Conservation (phyloP, 306 rosid species). For the Cyclanthera cordifolia region DNA sequence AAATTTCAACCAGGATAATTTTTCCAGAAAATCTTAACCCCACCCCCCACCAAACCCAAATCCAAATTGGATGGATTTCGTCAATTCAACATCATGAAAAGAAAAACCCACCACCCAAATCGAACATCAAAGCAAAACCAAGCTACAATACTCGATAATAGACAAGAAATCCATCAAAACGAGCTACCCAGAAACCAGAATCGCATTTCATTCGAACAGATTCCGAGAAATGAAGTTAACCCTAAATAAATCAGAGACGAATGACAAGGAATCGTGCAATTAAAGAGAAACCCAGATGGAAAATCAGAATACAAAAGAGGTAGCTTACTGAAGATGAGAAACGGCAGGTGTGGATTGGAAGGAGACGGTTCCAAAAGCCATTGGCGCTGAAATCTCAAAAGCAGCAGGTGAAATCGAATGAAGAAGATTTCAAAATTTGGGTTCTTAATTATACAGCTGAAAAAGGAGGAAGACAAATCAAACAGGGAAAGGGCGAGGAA, state of each 20-base stretch:
- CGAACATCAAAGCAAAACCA: neutral
- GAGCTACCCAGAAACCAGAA: neutral
- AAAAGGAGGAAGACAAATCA: neutral
- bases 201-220: too few species aligned
- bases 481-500: neutral
- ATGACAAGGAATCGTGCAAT: neutral
- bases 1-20: neutral
- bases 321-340: constrained; percentile 34
- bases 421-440: neutral
- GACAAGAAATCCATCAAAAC: neutral
- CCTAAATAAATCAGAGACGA: neutral
- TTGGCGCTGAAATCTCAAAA: constrained; percentile 6
- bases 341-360: constrained; percentile 41
- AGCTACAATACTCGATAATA: neutral
- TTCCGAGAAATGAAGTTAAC: neutral
- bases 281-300: neutral
- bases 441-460: neutral
- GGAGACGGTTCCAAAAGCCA: constrained; percentile 53
- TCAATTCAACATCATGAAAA: neutral
- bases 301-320: neutral
- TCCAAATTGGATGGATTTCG: neutral
- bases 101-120: neutral
- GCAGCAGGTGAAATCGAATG: neutral
- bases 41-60: neutral
- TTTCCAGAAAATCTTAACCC: neutral